Percentiles rank a stretch among this genome's conserved stretches.
Evolutionary conservation across 345 rosid genomes (phyloP).

Genomic region (Fremontodendron californicum): DNA sequence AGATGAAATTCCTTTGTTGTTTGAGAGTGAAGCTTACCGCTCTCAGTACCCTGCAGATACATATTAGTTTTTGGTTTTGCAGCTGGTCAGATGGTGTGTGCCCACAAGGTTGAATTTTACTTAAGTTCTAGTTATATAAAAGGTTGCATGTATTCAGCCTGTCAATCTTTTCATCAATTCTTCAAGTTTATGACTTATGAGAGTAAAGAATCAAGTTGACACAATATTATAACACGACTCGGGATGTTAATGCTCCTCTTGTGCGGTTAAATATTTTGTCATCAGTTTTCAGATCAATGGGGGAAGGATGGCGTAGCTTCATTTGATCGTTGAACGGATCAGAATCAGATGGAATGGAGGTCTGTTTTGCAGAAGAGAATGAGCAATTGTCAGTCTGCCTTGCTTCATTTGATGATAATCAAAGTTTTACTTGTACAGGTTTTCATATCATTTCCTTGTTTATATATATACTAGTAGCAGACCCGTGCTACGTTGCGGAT

Average conservation of each 20-base stretch:
- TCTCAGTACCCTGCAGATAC: slow-evolving; percentile 18
- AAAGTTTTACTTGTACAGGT: slow-evolving; percentile 14
- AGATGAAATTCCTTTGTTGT: slow-evolving; percentile 16
- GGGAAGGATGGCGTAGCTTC: slow-evolving; percentile 1
- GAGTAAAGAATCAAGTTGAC: slow-evolving; percentile 1
- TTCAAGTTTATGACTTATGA: background rate
- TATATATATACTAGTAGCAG: too few species aligned
- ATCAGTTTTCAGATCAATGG: background rate
- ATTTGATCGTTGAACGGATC: slow-evolving; percentile 8
- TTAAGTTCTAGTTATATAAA: slow-evolving; percentile 26
- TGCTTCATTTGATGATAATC: slow-evolving; percentile 10
- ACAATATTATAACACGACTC: background rate
- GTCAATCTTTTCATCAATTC: background rate
- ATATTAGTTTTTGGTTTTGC: slow-evolving; percentile 8
- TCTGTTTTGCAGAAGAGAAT: background rate
- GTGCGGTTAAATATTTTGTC: slow-evolving; percentile 2
- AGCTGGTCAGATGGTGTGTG: slow-evolving; percentile 14
- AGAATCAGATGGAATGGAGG: slow-evolving; percentile 1
- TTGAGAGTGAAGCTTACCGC: slow-evolving; percentile 12
- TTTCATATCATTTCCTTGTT: background rate
- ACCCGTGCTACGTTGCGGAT: too few species aligned
- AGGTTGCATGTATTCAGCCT: slow-evolving; percentile 14
- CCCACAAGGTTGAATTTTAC: slow-evolving; percentile 14
- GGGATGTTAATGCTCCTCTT: background rate
- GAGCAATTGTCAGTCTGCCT: slow-evolving; percentile 12